phyloP scores from a whole-genome alignment of 129 eudicot genomes.

The Scalesia atractyloides region DNA sequence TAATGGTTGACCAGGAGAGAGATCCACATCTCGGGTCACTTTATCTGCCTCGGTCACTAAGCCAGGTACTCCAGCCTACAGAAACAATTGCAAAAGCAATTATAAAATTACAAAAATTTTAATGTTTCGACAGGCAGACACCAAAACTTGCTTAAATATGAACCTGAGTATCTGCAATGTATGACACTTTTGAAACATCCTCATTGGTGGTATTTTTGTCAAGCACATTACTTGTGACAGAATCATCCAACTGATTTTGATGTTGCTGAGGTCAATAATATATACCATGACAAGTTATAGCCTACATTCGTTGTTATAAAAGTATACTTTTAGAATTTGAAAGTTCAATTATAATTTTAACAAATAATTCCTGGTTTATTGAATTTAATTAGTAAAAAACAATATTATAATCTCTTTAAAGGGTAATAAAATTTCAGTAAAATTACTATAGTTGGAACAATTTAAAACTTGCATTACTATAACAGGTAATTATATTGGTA shows the following conservation, averaged over 20 bases:
- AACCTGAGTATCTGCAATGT: conserved; percentile 61
- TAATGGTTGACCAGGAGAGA: conserved; percentile 85
- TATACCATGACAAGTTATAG: no score
- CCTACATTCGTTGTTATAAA: no score
- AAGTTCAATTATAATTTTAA: no score
- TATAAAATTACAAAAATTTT: conserved; percentile 28
- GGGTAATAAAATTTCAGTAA: no score
- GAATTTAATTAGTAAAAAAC: no score
- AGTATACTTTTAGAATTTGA: no score
- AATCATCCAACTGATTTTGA: conserved; percentile 55
- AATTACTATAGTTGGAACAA: no score
- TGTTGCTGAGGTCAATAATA: conserved; percentile 65
- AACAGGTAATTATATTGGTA: no score
- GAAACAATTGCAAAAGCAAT: conserved; percentile 58
- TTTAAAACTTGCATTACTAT: no score
- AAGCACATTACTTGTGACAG: conserved; percentile 47
- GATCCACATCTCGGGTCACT: conserved; percentile 64
- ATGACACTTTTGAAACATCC: conserved; percentile 69
- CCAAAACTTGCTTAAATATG: conserved; percentile 14
- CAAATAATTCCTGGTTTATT: no score
- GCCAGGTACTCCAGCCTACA: conserved; percentile 61
- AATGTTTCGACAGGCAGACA: not conserved
- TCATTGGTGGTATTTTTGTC: conserved; percentile 65
- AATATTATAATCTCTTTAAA: no score
- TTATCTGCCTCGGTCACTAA: conserved; percentile 61